These are phyloP conservation scores for Nannizziopsis arthrosporioides DNA, from an alignment of 2,329 filamentous ascomycete genomes.

Conservation along the genomic window DNA sequence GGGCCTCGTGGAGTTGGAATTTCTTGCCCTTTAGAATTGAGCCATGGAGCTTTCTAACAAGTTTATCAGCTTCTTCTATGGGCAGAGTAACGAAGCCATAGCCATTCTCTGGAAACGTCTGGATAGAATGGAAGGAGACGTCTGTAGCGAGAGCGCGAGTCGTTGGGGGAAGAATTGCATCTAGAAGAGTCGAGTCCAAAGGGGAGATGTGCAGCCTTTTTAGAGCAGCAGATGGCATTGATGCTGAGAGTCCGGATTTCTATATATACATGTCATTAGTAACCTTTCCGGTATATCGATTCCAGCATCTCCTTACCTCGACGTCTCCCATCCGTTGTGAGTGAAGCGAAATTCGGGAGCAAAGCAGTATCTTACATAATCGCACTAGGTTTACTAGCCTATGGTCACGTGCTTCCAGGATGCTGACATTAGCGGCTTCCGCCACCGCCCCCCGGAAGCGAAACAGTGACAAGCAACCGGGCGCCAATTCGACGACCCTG, in stretches of 20 bases:
- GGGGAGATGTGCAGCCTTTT: conserved; percentile 77
- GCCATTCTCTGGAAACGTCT: conserved; percentile 78
- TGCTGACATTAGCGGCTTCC: conserved; percentile 2
- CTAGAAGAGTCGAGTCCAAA: conserved; percentile 62
- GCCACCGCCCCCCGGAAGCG: conserved; percentile 1
- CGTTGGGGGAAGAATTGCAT: conserved; percentile 57
- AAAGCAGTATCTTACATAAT: not conserved
- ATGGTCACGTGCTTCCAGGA: not conserved
- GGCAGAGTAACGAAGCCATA: conserved; percentile 89
- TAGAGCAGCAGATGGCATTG: conserved; percentile 24
- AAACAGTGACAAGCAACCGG: not conserved
- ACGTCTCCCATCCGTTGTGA: no score
- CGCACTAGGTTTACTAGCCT: not conserved
- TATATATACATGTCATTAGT: no score
- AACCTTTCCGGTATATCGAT: no score
- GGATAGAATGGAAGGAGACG: conserved; percentile 75
- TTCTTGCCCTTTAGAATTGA: conserved; percentile 73
- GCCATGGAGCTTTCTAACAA: conserved; percentile 84
- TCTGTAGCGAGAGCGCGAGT: conserved; percentile 57
- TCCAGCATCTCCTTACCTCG: no score
- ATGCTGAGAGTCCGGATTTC: not conserved
- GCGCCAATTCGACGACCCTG: not conserved
- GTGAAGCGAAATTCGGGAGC: no score
- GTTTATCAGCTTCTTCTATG: conserved; percentile 67
- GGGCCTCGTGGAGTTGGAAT: conserved; percentile 71